A percentile compares a stretch with the other conserved stretches of the same genome.
These are phyloP conservation scores for Parietaria judaica DNA, from an alignment of 306 rosid genomes.

Conservation along the genomic window DNA sequence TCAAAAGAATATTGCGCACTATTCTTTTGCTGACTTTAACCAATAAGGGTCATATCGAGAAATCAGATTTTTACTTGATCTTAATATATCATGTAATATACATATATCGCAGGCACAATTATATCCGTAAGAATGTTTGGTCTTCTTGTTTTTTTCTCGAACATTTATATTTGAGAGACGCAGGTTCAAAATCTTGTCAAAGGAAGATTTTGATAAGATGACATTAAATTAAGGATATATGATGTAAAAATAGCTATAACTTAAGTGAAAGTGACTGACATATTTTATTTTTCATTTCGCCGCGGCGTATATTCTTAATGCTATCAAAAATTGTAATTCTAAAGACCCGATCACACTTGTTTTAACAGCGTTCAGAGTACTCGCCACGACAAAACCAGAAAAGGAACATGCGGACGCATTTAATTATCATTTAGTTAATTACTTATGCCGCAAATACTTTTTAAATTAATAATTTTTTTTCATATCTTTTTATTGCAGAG, in stretches of 20 bases:
- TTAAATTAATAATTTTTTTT: not conserved
- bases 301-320: no score
- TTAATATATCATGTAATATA: not conserved
- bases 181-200: conserved; percentile 22
- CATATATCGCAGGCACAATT: conserved; percentile 2
- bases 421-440: no score
- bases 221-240: not conserved
- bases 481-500: not conserved
- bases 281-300: no score
- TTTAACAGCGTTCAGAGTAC: no score
- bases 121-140: conserved; percentile 19
- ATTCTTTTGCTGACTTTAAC: not conserved
- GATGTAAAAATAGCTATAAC: no score
- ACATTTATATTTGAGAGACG: conserved; percentile 27
- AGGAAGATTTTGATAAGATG: conserved; percentile 18
- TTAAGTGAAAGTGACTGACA: no score
- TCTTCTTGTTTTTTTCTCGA: conserved; percentile 31
- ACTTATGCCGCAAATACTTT: conserved; percentile 1
- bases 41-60: not conserved
- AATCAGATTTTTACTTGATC: conserved; percentile 1
- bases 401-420: no score
- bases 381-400: no score
- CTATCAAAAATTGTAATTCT: no score
- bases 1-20: not conserved
- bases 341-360: no score